Base-by-base conservation (phyloP, 148 eudicot genomes). In the Rhododendron vialii region DNA sequence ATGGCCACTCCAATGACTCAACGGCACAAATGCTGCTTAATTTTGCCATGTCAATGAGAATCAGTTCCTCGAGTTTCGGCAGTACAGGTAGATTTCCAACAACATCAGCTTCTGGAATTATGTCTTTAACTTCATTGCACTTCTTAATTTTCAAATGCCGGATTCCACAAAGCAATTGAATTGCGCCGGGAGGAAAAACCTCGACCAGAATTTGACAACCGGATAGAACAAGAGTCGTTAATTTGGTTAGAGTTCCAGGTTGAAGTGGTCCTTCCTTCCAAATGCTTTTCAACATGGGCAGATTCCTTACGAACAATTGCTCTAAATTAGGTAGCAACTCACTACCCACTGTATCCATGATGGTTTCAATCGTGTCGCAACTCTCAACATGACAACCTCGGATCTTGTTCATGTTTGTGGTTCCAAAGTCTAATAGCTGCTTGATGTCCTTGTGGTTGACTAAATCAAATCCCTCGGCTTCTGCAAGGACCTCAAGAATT, bases 201-300 rank as follows among this genome's bases (percentile, higher is more conserved):
- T 53, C 18, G 22, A n/a, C 41, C 17, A 84, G 5, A 67, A 30
- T 74, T 47, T 1, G 71, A 20, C 81, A 84, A 1, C 73, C 26
- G 13, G 45, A 75, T 50, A 76, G 22, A 75, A 36, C 63, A 36
- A 84, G 81, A 84, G 86, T 84, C 35, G 33, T 43, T 5, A 84
- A 41, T 65, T 71, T 78, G 22, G 74, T 41, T 51, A 82, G 59
- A 35, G 75, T 86, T 57, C 71, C 85, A 38, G 65, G 73, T 36
- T 82, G 82, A 20, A 71, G 3, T n/a, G 75, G 82, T 5, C 82
- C 71, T 5, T 26, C 61, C 57, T 9, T 26, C 75, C 57, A 86
- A 41, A 86, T 50, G 53, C 14, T 82, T 86, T 43, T 28, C 81
- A 86, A 38, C 33, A 57, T 82, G 0, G 73, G 81, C 79, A 86